A percentile compares a stretch with the other conserved stretches of the same genome.
Conservation (phyloP, 2,329 filamentous ascomycete genomes). For the Diaporthe amygdali region DNA sequence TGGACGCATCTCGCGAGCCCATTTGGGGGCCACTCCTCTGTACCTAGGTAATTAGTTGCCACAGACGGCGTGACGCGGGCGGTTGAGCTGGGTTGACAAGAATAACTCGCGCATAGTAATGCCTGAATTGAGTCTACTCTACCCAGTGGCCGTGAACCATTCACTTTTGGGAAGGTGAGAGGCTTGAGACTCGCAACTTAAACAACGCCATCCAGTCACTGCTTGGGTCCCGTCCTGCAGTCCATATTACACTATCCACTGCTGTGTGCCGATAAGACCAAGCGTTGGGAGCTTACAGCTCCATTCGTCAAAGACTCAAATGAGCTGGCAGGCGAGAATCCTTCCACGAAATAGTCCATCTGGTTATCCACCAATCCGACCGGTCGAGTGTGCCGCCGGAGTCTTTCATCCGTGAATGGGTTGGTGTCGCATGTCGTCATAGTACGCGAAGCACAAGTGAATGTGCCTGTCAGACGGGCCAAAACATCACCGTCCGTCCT, state of each 20-base stretch:
- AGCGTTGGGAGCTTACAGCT: not conserved
- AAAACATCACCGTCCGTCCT: not conserved
- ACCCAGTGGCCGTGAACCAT: not conserved
- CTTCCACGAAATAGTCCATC: not conserved
- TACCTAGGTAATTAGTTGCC: no score
- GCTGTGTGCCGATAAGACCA: not conserved
- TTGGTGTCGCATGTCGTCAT: slow-evolving; percentile 12
- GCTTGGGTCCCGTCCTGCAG: not conserved
- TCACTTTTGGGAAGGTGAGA: not conserved
- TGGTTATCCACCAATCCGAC: not conserved
- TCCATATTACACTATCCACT: not conserved
- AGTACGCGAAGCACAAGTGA: not conserved
- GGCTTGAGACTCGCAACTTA: not conserved
- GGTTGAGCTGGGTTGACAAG: not conserved
- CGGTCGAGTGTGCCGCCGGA: not conserved
- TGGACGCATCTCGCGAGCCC: no score
- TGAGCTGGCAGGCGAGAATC: not conserved
- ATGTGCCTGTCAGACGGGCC: slow-evolving; percentile 5
- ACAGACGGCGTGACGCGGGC: not conserved
- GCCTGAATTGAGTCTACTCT: not conserved
- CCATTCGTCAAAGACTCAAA: not conserved
- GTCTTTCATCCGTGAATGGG: not conserved
- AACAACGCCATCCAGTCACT: not conserved
- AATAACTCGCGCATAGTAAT: not conserved
- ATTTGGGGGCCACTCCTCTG: no score